These are phyloP conservation scores for Tetrastigma voinierianum DNA, from an alignment of 164 flowering plant genomes.

Conservation along the genomic window DNA sequence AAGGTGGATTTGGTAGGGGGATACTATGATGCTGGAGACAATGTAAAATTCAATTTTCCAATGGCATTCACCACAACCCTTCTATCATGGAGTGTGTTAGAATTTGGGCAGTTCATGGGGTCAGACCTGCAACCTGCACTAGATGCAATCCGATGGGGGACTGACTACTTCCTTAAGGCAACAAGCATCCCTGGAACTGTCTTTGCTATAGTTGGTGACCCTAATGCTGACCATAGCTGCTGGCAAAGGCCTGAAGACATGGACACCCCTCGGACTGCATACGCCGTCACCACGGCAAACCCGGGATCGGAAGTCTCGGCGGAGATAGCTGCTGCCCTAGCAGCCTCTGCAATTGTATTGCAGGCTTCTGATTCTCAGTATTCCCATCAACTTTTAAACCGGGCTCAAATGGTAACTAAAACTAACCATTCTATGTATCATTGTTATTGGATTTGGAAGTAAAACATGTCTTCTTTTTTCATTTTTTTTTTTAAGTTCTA, in stretches of 20 bases:
- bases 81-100: conserved; percentile 72
- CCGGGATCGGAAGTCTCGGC: conserved; percentile 79
- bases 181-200: conserved; percentile 47
- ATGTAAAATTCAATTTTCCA: conserved; percentile 78
- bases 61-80: conserved; percentile 82
- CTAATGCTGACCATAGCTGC: conserved; percentile 52
- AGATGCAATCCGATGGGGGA: conserved; percentile 66
- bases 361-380: conserved; percentile 33
- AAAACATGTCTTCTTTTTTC: no score
- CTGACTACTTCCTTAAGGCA: conserved; percentile 76
- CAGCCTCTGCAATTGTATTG: conserved; percentile 59
- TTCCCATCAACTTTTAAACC: conserved; percentile 36
- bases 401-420: conserved; percentile 40
- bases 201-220: conserved; percentile 66
- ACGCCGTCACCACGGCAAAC: conserved; percentile 18
- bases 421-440: no score
- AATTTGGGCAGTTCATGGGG: conserved; percentile 52
- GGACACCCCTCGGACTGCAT: conserved; percentile 63
- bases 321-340: conserved; percentile 79
- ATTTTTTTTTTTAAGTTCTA: not conserved
- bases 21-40: conserved; percentile 88
- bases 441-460: no score
- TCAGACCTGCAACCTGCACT: conserved; percentile 42
- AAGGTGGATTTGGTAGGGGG: conserved; percentile 85
- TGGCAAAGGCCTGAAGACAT: conserved; percentile 91